Evolutionary conservation across 1,284 basidiomycete genomes (phyloP).

Genomic region (Ustilago loliicola): DNA sequence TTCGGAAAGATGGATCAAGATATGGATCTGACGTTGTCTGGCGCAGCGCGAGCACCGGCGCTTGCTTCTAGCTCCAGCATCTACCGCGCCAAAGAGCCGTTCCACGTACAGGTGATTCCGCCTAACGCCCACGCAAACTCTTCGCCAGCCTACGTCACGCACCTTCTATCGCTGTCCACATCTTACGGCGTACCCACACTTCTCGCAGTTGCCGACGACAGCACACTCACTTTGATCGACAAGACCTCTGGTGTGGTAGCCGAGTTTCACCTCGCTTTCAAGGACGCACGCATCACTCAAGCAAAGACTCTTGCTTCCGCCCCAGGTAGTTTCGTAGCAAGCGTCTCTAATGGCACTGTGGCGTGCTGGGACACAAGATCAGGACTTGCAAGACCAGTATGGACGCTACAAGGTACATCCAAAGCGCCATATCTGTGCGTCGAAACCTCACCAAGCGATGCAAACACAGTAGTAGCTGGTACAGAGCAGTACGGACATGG

Average conservation of each 20-base stretch:
- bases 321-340: conserved; percentile 35
- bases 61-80: conserved; percentile 32
- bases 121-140: conserved; percentile 34
- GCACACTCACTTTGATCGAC: conserved; percentile 53
- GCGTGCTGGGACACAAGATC: conserved; percentile 53
- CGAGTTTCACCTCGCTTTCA: conserved; percentile 36
- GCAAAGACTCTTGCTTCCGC: conserved; percentile 25
- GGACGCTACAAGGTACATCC: conserved; percentile 38
- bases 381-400: conserved; percentile 21
- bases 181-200: conserved; percentile 43
- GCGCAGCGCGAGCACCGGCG: conserved; percentile 40
- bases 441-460: conserved; percentile 39
- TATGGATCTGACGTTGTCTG: conserved; percentile 43
- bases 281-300: conserved; percentile 45
- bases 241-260: conserved; percentile 42
- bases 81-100: conserved; percentile 40
- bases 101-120: conserved; percentile 49
- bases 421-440: conserved; percentile 60
- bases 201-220: conserved; percentile 50
- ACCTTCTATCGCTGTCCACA: conserved; percentile 50
- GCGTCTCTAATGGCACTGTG: conserved; percentile 42
- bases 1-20: conserved; percentile 30
- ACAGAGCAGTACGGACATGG: conserved; percentile 62
- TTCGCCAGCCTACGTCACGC: conserved; percentile 53
- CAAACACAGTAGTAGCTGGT: conserved; percentile 55